Percentiles rank a stretch among this genome's conserved stretches.
These are phyloP conservation scores for Funneliformis geosporum DNA, from an alignment of 192 early-diverging fungal genomes.

Conservation along the genomic window DNA sequence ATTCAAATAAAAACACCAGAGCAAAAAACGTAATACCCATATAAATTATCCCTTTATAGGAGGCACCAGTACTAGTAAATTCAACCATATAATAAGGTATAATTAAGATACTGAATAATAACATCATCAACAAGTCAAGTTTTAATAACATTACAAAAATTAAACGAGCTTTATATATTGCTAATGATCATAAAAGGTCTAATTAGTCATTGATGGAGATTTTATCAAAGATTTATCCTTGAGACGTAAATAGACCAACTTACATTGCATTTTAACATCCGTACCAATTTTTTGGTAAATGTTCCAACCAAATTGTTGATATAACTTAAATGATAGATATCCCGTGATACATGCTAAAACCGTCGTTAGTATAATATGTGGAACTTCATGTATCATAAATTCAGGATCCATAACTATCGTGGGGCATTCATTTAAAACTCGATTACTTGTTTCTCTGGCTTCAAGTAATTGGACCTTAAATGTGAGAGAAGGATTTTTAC, in stretches of 20 bases:
- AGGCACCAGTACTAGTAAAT: background rate
- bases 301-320: constrained; percentile 66
- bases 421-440: background rate
- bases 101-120: background rate
- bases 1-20: background rate
- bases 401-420: background rate
- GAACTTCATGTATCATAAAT: background rate
- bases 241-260: background rate
- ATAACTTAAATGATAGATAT: constrained; percentile 48
- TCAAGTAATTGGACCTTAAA: background rate
- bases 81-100: background rate
- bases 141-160: background rate
- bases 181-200: background rate
- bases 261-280: constrained; percentile 58
- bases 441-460: background rate
- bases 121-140: background rate
- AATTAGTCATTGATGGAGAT: background rate
- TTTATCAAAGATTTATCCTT: too few species aligned
- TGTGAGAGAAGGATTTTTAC: too few species aligned
- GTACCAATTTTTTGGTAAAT: constrained; percentile 68
- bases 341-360: background rate
- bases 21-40: background rate
- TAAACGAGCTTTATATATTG: background rate
- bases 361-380: background rate
- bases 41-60: background rate